Conservation (phyloP, 2,329 filamentous ascomycete genomes). For the Incumbomyces lentus region DNA sequence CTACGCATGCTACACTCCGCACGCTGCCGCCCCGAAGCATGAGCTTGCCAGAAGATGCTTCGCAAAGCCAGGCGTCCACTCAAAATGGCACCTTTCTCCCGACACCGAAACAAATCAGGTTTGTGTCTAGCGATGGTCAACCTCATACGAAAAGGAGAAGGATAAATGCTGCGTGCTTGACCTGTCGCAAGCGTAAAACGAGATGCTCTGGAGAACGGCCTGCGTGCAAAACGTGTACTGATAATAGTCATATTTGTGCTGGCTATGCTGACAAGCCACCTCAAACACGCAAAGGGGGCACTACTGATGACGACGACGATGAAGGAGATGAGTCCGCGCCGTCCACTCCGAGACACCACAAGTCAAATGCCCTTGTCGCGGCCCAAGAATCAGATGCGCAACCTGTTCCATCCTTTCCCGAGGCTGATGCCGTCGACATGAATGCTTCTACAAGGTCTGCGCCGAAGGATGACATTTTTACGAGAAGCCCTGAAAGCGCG, state of each 20-base stretch:
- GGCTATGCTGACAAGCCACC: constrained; percentile 48
- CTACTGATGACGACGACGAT: constrained; percentile 14
- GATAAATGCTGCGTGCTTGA: constrained; percentile 67
- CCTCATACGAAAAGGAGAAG: constrained; percentile 68
- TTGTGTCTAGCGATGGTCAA: constrained; percentile 72
- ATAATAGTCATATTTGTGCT: constrained; percentile 59
- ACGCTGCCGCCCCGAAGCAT: constrained; percentile 6
- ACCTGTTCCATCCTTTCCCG: no score
- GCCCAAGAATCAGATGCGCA: no score
- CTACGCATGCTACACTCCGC: neutral
- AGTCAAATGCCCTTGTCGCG: no score
- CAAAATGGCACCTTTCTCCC: constrained; percentile 10
- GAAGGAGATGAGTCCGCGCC: constrained; percentile 8
- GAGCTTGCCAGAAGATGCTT: constrained; percentile 10
- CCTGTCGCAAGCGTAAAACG: constrained; percentile 66
- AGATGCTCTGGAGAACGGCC: constrained; percentile 65
- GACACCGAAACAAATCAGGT: constrained; percentile 49
- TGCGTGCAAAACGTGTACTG: constrained; percentile 60
- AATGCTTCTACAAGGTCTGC: no score
- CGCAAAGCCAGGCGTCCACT: neutral
- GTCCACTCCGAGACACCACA: no score
- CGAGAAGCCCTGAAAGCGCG: constrained; percentile 26
- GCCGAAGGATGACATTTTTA: neutral
- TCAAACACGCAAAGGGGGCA: constrained; percentile 7
- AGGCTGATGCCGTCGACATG: no score